Percentiles rank a stretch among this genome's conserved stretches.
phyloP scores from a whole-genome alignment of 352 stramenopile species.

The Phytopythium sindhum region DNA sequence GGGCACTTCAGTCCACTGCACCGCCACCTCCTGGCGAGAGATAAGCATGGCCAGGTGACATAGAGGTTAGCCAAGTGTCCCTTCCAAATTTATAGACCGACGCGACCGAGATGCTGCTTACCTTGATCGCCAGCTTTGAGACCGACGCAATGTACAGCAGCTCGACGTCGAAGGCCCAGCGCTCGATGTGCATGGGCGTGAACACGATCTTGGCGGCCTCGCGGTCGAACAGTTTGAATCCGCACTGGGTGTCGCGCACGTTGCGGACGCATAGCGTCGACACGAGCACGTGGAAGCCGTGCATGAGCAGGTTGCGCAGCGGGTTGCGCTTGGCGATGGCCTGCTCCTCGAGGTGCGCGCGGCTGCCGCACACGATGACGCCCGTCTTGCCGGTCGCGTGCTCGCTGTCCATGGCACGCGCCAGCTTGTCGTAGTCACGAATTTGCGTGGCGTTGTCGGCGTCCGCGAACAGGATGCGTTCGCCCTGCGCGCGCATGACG shows the following conservation, averaged over 20 bases:
- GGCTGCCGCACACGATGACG: constrained; percentile 88
- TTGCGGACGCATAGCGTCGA: constrained; percentile 79
- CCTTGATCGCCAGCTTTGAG: constrained; percentile 61
- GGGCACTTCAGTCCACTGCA: constrained; percentile 90
- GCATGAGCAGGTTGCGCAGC: constrained; percentile 90
- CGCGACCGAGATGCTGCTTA: constrained; percentile 11
- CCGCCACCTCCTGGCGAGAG: constrained; percentile 80
- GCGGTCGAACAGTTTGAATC: constrained; percentile 94
- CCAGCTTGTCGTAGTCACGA: constrained; percentile 81
- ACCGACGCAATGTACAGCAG: constrained; percentile 82
- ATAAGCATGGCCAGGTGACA: constrained; percentile 7
- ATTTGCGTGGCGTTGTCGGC: constrained; percentile 93
- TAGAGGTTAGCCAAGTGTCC: not conserved
- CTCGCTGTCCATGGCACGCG: constrained; percentile 45
- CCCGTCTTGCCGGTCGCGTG: constrained; percentile 22
- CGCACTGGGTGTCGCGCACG: constrained; percentile 93
- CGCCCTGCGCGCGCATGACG: constrained; percentile 77
- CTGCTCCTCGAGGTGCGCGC: constrained; percentile 86
- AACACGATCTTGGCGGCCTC: constrained; percentile 82
- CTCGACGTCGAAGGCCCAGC: constrained; percentile 95
- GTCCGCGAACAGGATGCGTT: constrained; percentile 89
- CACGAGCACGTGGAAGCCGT: constrained; percentile 91
- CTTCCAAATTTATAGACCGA: not conserved
- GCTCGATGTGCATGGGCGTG: constrained; percentile 90
- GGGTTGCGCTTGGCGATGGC: constrained; percentile 82